Evolutionary conservation across 78 protist species (phyloP).

Genomic region (Thecamonas trahens): DNA sequence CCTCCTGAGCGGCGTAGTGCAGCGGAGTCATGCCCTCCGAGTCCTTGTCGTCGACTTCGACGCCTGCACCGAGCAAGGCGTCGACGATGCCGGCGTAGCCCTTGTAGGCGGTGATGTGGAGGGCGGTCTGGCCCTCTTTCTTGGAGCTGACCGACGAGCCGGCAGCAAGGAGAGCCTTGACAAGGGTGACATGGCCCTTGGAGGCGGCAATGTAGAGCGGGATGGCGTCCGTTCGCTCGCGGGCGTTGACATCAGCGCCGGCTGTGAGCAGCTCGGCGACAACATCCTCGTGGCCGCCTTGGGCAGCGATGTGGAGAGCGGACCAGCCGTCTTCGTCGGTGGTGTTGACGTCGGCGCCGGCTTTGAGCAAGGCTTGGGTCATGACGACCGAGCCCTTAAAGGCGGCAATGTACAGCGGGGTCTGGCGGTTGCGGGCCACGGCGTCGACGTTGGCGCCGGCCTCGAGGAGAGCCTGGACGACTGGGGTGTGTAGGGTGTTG

Average conservation of each 20-base stretch:
- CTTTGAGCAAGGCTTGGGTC: not conserved
- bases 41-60: not conserved
- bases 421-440: not conserved
- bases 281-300: not conserved
- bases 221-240: not conserved
- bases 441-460: not conserved
- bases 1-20: not conserved
- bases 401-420: not conserved
- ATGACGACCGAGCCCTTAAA: too few species aligned
- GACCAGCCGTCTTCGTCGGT: not conserved
- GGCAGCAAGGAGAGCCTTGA: not conserved
- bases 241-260: not conserved
- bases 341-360: not conserved
- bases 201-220: not conserved
- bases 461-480: not conserved
- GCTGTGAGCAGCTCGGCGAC: not conserved
- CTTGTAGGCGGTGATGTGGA: not conserved
- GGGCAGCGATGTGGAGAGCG: not conserved
- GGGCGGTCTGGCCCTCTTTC: not conserved
- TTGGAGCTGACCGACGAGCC: not conserved
- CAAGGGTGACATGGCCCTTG: not conserved
- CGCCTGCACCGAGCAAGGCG: not conserved
- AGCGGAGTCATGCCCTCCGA: not conserved
- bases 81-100: not conserved
- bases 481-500: not conserved